Conservation (phyloP, 768 basidiomycete species). For the Suillus ampliporus region DNA sequence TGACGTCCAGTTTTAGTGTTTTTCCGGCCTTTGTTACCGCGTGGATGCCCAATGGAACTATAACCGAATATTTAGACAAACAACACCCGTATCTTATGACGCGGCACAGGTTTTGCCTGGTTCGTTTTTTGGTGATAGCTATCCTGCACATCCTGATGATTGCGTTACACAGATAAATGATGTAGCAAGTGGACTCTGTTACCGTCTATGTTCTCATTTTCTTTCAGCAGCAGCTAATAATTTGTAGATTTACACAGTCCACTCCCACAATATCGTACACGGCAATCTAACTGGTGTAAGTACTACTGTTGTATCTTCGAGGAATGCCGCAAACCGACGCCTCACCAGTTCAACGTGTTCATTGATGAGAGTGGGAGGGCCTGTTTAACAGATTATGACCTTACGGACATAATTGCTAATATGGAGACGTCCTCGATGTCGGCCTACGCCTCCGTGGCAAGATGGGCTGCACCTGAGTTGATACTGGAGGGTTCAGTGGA, state of each 20-base stretch:
- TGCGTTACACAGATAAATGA: constrained; percentile 40
- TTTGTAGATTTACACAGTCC: constrained; percentile 4
- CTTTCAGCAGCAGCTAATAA: not conserved
- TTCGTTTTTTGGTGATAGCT: constrained; percentile 22
- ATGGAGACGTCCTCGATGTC: too few species aligned
- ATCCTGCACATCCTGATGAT: not conserved
- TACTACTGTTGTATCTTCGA: not conserved
- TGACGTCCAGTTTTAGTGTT: constrained; percentile 42
- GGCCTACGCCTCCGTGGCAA: too few species aligned
- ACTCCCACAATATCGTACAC: constrained; percentile 9
- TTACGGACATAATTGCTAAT: constrained; percentile 6
- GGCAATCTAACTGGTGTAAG: constrained; percentile 15
- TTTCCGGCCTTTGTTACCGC: constrained; percentile 45
- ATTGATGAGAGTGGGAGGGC: constrained; percentile 9
- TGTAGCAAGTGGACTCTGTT: constrained; percentile 44
- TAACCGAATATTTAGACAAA: constrained; percentile 43
- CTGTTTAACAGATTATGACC: constrained; percentile 1
- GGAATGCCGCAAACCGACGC: too few species aligned
- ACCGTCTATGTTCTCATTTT: constrained; percentile 35
- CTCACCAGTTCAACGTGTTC: constrained; percentile 14
- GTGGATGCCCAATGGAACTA: constrained; percentile 46
- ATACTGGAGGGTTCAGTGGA: too few species aligned
- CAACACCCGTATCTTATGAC: constrained; percentile 43
- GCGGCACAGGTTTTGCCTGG: constrained; percentile 43
- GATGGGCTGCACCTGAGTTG: constrained; percentile 16